Base-by-base conservation (phyloP, 305 asterid species). In the Fraxinus greggii region DNA sequence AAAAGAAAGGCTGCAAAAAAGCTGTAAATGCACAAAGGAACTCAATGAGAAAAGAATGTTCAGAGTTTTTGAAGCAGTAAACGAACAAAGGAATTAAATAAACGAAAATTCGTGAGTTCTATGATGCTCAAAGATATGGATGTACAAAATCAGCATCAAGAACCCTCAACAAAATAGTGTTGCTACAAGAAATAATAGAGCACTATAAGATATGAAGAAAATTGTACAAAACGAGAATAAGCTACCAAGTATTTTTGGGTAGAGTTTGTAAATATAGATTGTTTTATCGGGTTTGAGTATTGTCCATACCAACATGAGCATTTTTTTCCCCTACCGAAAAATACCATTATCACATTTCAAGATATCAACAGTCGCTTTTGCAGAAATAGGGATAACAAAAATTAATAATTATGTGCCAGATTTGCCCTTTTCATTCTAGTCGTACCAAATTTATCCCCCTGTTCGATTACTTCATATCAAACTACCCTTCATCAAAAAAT, bases 1-100 rank as follows among this genome's bases (percentile, higher is more conserved):
- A 73, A 6, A 45, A 79, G 63, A 59, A 51, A 38, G 72, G 81
- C 80, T 42, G 80, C 77, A 72, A 59, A n/a, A 61, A 69, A 33
- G 70, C 56, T 76, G 78, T 81, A 81, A 23, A 51, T 69, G 45
- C 19, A 45, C 78, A 76, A 33, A 45, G 26, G 69, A 67, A 29
- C 35, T 31, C 75, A 31, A 6, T 15, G 40, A 70, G 24, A 31
- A 24, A 63, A 12, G 75, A 70, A 70, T 33, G 45, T 33, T 33
- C 35, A 72, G 29, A 33, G 28, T 17, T 31, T 69, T 69, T 69
- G 75, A 69, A 4, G 75, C 23, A 78, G 80, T 80, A 81, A 23
- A 51, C 51, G 21, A 24, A 36, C 81, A 72, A 24, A 29, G 33
- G 33, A 70, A 32, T 72, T 33, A 24, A 72, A 70, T 29, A 13